Conservation (phyloP, 2,329 filamentous ascomycete species). For the Phialocephala sp. region DNA sequence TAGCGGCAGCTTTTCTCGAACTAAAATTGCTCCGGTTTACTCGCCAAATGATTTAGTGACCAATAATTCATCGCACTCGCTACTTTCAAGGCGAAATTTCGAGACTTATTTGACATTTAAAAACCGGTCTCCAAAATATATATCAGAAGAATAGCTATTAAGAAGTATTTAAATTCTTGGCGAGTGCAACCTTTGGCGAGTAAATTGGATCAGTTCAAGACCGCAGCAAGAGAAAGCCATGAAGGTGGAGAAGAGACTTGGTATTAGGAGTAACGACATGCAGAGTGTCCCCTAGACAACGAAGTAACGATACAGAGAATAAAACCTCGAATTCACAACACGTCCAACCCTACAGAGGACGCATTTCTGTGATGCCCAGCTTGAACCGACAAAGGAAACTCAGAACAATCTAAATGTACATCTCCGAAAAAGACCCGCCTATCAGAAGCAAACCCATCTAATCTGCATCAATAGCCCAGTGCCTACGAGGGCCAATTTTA, state of each 20-base stretch:
- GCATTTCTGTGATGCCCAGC: no score
- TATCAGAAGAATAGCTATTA: no score
- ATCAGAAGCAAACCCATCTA: background rate
- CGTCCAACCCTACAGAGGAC: background rate
- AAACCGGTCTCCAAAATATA: no score
- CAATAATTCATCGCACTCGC: no score
- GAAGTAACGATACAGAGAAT: background rate
- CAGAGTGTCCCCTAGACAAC: background rate
- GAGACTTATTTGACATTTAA: no score
- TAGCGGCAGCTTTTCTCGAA: no score
- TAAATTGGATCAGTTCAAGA: no score
- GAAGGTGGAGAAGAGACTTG: background rate
- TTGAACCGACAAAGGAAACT: background rate
- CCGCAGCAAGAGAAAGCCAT: background rate
- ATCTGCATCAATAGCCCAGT: constrained; percentile 16
- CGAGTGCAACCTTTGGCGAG: no score
- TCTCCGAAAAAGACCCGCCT: background rate
- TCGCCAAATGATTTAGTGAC: no score
- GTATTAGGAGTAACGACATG: background rate
- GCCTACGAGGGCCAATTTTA: constrained; percentile 14
- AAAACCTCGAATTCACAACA: background rate
- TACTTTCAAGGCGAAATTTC: no score
- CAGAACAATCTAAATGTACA: background rate
- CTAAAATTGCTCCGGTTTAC: no score
- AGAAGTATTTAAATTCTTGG: no score